phyloP scores from a whole-genome alignment of 2,329 filamentous ascomycete species.

The Alternaria sp. region DNA sequence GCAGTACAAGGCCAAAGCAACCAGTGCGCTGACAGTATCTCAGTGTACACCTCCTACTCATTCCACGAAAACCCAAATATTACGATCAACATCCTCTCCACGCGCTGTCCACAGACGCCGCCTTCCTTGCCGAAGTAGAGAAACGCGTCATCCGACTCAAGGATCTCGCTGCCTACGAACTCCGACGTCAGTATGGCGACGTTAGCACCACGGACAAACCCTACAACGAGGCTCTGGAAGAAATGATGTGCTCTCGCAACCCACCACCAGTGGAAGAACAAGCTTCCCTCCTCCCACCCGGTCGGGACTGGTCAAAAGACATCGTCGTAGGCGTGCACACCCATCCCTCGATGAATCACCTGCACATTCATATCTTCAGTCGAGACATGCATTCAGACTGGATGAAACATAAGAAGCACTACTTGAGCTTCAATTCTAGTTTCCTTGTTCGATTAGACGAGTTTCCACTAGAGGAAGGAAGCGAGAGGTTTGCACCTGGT shows the following conservation, averaged over 20 bases:
- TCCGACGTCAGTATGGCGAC: slow-evolving; percentile 72
- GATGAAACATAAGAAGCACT: slow-evolving; percentile 85
- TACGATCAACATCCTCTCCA: slow-evolving; percentile 76
- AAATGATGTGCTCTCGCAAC: slow-evolving; percentile 58
- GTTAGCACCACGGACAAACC: slow-evolving; percentile 69
- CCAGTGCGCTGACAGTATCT: slow-evolving; percentile 39
- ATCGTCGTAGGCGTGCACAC: slow-evolving; percentile 84
- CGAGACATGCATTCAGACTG: slow-evolving; percentile 77
- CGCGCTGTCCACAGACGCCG: slow-evolving; percentile 71
- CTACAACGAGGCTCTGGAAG: slow-evolving; percentile 64
- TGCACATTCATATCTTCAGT: slow-evolving; percentile 89
- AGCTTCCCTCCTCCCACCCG: slow-evolving; percentile 60
- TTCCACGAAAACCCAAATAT: slow-evolving; percentile 73
- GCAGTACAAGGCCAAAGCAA: not conserved
- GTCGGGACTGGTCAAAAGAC: slow-evolving; percentile 80
- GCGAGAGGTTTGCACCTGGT: slow-evolving; percentile 67
- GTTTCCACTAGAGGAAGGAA: slow-evolving; percentile 75
- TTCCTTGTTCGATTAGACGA: slow-evolving; percentile 83
- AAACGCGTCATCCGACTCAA: slow-evolving; percentile 69
- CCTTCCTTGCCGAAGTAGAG: slow-evolving; percentile 72
- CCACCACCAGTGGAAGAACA: slow-evolving; percentile 53
- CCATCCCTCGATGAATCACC: slow-evolving; percentile 87
- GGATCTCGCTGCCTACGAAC: slow-evolving; percentile 73
- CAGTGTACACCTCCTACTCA: slow-evolving; percentile 83
- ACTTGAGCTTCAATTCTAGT: slow-evolving; percentile 86